Conservation (phyloP, 129 eudicot genomes). For the Erigeron canadensis region DNA sequence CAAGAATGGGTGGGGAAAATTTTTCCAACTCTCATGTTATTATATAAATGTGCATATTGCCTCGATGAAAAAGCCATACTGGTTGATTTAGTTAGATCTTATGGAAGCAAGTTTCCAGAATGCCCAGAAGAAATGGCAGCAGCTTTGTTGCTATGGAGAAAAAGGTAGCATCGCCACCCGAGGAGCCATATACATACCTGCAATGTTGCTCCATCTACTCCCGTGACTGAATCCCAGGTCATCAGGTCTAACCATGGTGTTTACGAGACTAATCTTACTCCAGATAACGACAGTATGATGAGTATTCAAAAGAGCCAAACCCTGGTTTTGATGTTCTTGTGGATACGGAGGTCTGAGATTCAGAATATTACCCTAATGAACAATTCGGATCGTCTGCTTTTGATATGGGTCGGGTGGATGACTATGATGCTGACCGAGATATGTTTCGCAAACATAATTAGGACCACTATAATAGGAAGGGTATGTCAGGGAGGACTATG, state of each 20-base stretch:
- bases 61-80: too few species aligned
- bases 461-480: slow-evolving; percentile 55
- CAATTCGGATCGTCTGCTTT: slow-evolving; percentile 63
- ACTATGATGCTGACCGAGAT: slow-evolving; percentile 58
- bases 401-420: slow-evolving; percentile 49
- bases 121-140: slow-evolving; percentile 38
- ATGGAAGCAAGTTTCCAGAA: slow-evolving; percentile 31
- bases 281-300: slow-evolving; percentile 59
- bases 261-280: slow-evolving; percentile 31
- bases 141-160: slow-evolving; percentile 29
- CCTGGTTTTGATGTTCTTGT: slow-evolving; percentile 99
- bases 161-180: slow-evolving; percentile 34
- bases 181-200: slow-evolving; percentile 47
- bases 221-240: slow-evolving; percentile 33
- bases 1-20: too few species aligned
- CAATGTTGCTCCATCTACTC: slow-evolving; percentile 30
- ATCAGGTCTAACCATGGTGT: slow-evolving; percentile 41
- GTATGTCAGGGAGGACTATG: slow-evolving; percentile 60
- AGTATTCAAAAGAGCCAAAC: slow-evolving; percentile 77
- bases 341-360: slow-evolving; percentile 62
- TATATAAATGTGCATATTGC: too few species aligned
- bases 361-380: slow-evolving; percentile 71
- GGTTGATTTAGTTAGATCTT: too few species aligned
- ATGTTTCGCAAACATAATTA: slow-evolving; percentile 45
- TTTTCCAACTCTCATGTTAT: too few species aligned